phyloP scores from a whole-genome alignment of 2,329 filamentous ascomycete species.

The Aspergillus phoenicis region DNA sequence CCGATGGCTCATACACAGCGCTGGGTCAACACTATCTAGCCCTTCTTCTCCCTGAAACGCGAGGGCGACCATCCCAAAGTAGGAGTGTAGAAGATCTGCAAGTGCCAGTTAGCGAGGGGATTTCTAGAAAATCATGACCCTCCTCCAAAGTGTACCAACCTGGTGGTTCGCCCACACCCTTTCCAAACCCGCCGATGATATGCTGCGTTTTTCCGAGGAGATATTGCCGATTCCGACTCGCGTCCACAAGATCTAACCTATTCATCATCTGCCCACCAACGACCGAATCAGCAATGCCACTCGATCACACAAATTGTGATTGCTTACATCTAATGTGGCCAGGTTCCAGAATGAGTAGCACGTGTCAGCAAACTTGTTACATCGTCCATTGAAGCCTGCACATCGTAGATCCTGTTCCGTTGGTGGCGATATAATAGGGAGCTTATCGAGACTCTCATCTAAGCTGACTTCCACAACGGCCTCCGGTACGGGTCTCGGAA shows the following conservation, averaged over 20 bases:
- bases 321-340: slow-evolving; percentile 59
- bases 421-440: slow-evolving; percentile 30
- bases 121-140: background rate
- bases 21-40: slow-evolving; percentile 71
- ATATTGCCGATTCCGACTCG: slow-evolving; percentile 68
- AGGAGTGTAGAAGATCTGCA: slow-evolving; percentile 80
- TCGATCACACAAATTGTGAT: background rate
- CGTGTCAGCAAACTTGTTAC: slow-evolving; percentile 90
- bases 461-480: slow-evolving; percentile 19
- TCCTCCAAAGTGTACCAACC: slow-evolving; percentile 49
- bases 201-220: slow-evolving; percentile 86
- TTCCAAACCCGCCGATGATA: slow-evolving; percentile 79
- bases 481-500: background rate
- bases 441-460: slow-evolving; percentile 29
- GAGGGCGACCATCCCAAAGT: slow-evolving; percentile 80
- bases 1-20: slow-evolving; percentile 70
- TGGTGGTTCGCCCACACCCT: slow-evolving; percentile 67
- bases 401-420: slow-evolving; percentile 46
- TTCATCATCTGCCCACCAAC: slow-evolving; percentile 58
- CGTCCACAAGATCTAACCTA: slow-evolving; percentile 60
- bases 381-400: slow-evolving; percentile 84
- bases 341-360: slow-evolving; percentile 95
- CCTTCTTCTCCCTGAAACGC: slow-evolving; percentile 70
- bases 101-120: background rate
- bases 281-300: slow-evolving; percentile 20